phyloP scores from a whole-genome alignment of 2,329 filamentous ascomycete species.

The Sporothrix brunneoviolacea region DNA sequence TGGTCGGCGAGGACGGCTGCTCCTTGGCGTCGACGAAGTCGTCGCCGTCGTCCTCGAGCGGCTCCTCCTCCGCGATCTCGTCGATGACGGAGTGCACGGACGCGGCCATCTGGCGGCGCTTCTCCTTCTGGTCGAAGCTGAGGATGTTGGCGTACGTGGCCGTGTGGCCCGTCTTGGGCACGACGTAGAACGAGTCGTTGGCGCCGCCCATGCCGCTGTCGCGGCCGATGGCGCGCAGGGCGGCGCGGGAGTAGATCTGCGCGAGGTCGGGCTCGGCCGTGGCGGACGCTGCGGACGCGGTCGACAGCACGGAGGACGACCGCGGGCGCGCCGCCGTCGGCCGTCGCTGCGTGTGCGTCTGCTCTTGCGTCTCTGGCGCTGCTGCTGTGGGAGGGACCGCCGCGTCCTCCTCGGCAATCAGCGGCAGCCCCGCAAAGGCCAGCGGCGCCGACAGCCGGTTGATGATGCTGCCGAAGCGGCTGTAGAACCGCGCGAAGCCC shows the following conservation, averaged over 20 bases:
- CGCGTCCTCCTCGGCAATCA: conserved; percentile 49
- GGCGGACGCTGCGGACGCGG: conserved; percentile 9
- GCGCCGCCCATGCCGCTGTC: conserved; percentile 47
- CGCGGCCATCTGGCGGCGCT: conserved; percentile 46
- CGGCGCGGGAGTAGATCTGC: conserved; percentile 78
- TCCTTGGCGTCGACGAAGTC: conserved; percentile 87
- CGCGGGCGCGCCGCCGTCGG: neutral
- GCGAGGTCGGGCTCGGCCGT: conserved; percentile 65
- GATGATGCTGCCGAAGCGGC: conserved; percentile 80
- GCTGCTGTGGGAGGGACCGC: conserved; percentile 26
- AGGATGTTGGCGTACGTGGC: conserved; percentile 90
- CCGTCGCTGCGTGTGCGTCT: conserved; percentile 19
- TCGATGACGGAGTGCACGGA: conserved; percentile 39
- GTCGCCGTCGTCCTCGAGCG: conserved; percentile 61
- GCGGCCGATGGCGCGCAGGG: conserved; percentile 69
- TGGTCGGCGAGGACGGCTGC: conserved; percentile 15
- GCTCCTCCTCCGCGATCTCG: neutral
- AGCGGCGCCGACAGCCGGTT: conserved; percentile 84
- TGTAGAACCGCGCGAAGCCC: conserved; percentile 86
- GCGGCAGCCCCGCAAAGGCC: conserved; percentile 84
- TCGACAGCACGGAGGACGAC: conserved; percentile 20
- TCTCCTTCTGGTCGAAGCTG: conserved; percentile 61
- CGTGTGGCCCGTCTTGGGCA: conserved; percentile 84
- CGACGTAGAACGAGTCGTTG: conserved; percentile 84
- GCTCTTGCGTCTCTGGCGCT: conserved; percentile 30